A percentile compares a stretch with the other conserved stretches of the same genome.
These are phyloP conservation scores for Lactarius sp. DNA, from an alignment of 768 basidiomycete species.

Conservation along the genomic window DNA sequence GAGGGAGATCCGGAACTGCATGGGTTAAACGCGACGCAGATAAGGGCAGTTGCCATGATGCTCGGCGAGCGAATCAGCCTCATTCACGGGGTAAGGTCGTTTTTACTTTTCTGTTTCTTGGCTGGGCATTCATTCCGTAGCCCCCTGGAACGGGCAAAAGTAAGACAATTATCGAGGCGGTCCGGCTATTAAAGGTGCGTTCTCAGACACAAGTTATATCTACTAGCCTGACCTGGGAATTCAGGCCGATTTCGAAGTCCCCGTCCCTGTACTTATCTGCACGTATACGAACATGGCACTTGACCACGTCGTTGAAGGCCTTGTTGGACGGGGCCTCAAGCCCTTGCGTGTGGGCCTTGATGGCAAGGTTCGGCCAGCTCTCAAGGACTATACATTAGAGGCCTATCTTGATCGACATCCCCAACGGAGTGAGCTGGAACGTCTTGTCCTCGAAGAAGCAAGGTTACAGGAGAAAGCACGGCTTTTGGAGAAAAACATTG, in stretches of 20 bases:
- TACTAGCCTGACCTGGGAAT: conserved; percentile 8
- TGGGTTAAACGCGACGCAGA: conserved; percentile 70
- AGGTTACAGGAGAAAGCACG: conserved; percentile 28
- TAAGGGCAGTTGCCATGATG: conserved; percentile 81
- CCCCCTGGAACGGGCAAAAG: conserved; percentile 94
- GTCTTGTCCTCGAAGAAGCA: conserved; percentile 39
- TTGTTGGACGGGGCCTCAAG: conserved; percentile 54
- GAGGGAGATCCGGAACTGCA: conserved; percentile 73
- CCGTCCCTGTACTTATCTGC: conserved; percentile 83
- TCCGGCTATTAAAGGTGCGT: conserved; percentile 69
- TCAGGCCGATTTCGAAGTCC: conserved; percentile 73
- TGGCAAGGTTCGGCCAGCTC: conserved; percentile 52
- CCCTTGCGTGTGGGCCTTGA: conserved; percentile 72
- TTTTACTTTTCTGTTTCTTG: conserved; percentile 2
- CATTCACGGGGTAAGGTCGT: conserved; percentile 73
- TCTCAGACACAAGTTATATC: background rate
- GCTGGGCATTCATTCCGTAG: conserved; percentile 36
- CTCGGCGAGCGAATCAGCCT: conserved; percentile 72
- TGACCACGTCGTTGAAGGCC: conserved; percentile 81
- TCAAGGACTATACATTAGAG: conserved; percentile 58
- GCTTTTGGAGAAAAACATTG: conserved; percentile 14
- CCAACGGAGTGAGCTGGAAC: conserved; percentile 42
- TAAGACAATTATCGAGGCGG: conserved; percentile 81
- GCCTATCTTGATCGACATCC: conserved; percentile 59
- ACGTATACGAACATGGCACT: conserved; percentile 94